These are phyloP conservation scores for Elongisporangium prolatum DNA, from an alignment of 352 stramenopile genomes.

Conservation along the genomic window DNA sequence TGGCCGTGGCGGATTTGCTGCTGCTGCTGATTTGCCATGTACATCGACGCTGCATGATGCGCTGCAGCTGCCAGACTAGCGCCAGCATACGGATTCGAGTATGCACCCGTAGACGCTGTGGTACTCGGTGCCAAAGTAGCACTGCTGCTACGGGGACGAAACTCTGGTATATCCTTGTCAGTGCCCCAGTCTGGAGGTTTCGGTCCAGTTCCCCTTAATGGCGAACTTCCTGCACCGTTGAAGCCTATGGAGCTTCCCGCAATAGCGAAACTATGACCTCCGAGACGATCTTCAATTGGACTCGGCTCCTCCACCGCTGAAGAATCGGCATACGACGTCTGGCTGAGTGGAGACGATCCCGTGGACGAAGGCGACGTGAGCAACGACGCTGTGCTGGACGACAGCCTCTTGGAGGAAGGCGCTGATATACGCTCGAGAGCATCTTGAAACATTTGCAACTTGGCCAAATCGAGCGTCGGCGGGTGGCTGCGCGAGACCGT, in stretches of 20 bases:
- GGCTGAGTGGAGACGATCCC: constrained; percentile 52
- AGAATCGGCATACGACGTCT: constrained; percentile 8
- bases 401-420: constrained; percentile 54
- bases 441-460: constrained; percentile 64
- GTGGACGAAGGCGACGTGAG: constrained; percentile 66
- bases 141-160: background rate
- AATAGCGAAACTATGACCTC: background rate
- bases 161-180: background rate
- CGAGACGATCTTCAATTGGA: background rate
- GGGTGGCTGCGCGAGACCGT: constrained; percentile 40
- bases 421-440: constrained; percentile 21
- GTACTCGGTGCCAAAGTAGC: background rate
- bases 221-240: background rate
- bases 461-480: constrained; percentile 50
- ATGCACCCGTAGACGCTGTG: constrained; percentile 1
- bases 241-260: background rate
- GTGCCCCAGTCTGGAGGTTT: background rate
- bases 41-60: background rate
- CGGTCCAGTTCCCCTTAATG: background rate
- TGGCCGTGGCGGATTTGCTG: constrained; percentile 8
- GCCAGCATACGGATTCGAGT: constrained; percentile 16
- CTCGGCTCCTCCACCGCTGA: background rate
- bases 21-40: background rate
- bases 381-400: constrained; percentile 50
- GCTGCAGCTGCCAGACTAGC: constrained; percentile 2